Conservation (phyloP, 495 filamentous ascomycete genomes). For the Penicillium flavigenum region DNA sequence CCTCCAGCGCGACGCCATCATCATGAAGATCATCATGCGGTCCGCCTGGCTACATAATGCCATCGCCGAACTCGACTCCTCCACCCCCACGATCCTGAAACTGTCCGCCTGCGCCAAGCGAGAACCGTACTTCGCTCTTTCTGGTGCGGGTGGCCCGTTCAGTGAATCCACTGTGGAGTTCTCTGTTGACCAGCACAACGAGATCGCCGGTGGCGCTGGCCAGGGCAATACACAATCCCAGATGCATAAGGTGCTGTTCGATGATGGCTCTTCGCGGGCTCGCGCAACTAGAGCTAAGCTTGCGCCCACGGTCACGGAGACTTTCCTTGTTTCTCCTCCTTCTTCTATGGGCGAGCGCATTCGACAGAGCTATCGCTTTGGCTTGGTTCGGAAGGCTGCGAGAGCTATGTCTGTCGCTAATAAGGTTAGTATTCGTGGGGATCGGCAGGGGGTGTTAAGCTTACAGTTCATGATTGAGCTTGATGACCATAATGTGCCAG, state of each 20-base stretch:
- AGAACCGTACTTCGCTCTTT: slow-evolving; percentile 72
- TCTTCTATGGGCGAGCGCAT: slow-evolving; percentile 43
- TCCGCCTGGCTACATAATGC: slow-evolving; percentile 79
- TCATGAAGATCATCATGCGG: slow-evolving; percentile 94
- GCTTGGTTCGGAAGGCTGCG: slow-evolving; percentile 74
- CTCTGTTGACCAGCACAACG: slow-evolving; percentile 60
- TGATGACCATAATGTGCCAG: slow-evolving; percentile 38
- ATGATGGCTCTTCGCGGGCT: slow-evolving; percentile 40
- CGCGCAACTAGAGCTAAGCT: slow-evolving; percentile 48
- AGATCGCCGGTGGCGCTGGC: slow-evolving; percentile 13
- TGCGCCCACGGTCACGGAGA: slow-evolving; percentile 49
- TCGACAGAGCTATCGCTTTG: slow-evolving; percentile 68
- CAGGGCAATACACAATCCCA: slow-evolving; percentile 20
- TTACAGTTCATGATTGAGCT: slow-evolving; percentile 96
- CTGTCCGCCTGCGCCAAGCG: slow-evolving; percentile 59
- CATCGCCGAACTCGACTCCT: slow-evolving; percentile 77
- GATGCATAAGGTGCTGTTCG: slow-evolving; percentile 29
- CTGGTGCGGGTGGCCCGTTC: slow-evolving; percentile 65
- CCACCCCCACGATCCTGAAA: slow-evolving; percentile 60
- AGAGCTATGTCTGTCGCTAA: slow-evolving; percentile 87
- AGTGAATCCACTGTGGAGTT: slow-evolving; percentile 86
- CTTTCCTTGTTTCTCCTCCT: slow-evolving; percentile 49
- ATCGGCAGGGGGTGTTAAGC: slow-evolving; percentile 85
- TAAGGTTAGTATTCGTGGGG: slow-evolving; percentile 88
- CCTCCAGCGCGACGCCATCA: slow-evolving; percentile 71